Evolutionary conservation across 257 asterid species (phyloP).

Genomic region (Gynochthodes officinalis): DNA sequence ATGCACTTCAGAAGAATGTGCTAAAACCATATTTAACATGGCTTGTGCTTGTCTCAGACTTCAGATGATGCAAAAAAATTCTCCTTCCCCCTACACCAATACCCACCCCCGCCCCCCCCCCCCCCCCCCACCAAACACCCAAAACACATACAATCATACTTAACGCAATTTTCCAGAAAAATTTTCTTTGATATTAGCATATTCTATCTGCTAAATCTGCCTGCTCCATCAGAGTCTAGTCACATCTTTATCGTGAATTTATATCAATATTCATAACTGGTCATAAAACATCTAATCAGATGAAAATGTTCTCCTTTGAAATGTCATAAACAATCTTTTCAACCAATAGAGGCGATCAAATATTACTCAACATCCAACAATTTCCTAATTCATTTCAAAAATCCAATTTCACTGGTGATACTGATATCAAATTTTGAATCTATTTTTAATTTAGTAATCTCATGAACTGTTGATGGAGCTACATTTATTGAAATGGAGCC

Average conservation of each 20-base stretch:
- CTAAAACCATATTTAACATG: neutral
- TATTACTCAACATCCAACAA: neutral
- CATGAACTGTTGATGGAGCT: neutral
- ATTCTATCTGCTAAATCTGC: too few relatives aligned
- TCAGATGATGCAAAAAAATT: neutral
- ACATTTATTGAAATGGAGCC: neutral
- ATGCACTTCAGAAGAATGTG: neutral
- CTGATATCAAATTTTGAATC: neutral
- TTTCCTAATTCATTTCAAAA: neutral
- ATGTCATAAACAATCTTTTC: neutral
- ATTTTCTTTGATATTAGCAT: too few relatives aligned
- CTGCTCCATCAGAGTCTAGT: too few relatives aligned
- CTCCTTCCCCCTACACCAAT: too few relatives aligned
- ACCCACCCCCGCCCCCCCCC: too few relatives aligned
- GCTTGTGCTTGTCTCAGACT: neutral
- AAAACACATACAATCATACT: neutral
- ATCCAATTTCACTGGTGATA: neutral
- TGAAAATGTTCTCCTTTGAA: neutral
- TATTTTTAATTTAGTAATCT: neutral
- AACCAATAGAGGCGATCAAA: neutral
- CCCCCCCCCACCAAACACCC: too few relatives aligned
- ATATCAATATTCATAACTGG: neutral
- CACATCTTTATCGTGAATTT: too few relatives aligned
- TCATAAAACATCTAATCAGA: neutral
- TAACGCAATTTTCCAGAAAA: neutral